Evolutionary conservation across 129 eudicot genomes (phyloP), one percentile per base, ranked within the genome.

Genomic region (Saussurea involucrata): DNA sequence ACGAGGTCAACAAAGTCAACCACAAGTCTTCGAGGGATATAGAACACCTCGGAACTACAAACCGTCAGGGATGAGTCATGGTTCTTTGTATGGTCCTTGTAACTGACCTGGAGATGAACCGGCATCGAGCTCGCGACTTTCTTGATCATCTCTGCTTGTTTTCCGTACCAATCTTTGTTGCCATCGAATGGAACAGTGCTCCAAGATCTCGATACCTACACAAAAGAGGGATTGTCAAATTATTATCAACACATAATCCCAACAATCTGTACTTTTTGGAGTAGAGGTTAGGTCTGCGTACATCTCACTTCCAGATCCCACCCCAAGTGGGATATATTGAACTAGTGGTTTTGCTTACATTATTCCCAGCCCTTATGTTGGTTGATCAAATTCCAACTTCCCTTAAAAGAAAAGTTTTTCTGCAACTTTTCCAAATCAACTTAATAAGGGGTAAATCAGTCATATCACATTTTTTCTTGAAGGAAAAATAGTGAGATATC

Each of bases 81-180:
- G 31, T 76, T 81, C 57, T 80, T 87, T 42, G 83, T 85, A 12
- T 90, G 67, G 72, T 82, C 90, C 83, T 91, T 94, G 86, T 87
- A 94, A 66, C 77, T 94, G 79, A 94, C 92, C 80, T 94, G 98
- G 60, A 94, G 82, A 74, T 94, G 93, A 71, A 86, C 98, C 6
- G 98, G 98, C 98, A 94, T 94, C 44, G 84, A 81, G 68, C 80
- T 80, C 22, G 91, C 93, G 1, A 94, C 95, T 75, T 91, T 84
- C 66, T 84, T 94, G 5, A 94, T 95, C 90, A 86, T 82, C 24
- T 91, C 90, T n/a, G 96, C 96, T 87, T 94, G 98, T 86, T 91
- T 89, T 4, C 57, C 72, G 15, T 82, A 84, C 93, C 93, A 94
- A 66, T 91, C 96, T 4, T 90, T 76, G 71, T 86, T 83, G 61